Conservation (phyloP, 1,284 basidiomycete genomes). For the Ganoderma sinense region DNA sequence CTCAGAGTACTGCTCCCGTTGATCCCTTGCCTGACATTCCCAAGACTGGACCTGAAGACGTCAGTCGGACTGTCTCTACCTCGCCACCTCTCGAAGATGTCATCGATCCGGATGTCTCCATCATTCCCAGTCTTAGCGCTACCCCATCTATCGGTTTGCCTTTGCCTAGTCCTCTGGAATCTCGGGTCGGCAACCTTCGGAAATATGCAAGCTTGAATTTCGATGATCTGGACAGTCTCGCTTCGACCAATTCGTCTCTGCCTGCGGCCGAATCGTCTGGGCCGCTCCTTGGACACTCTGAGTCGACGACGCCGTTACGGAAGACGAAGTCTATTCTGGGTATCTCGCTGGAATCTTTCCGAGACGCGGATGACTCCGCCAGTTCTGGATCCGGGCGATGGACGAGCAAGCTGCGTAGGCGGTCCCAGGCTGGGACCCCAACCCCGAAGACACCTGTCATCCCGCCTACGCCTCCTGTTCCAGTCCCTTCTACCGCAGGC, state of each 20-base stretch:
- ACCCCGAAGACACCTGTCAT: slow-evolving; percentile 4
- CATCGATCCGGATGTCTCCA: slow-evolving; percentile 6
- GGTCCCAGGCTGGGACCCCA: slow-evolving; percentile 36
- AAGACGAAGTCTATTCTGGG: slow-evolving; percentile 32
- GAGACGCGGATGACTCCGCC: slow-evolving; percentile 27
- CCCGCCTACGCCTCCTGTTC: slow-evolving; percentile 5
- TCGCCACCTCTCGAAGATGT: not conserved
- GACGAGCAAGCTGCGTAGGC: slow-evolving; percentile 50
- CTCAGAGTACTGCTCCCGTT: slow-evolving; percentile 1
- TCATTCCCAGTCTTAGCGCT: slow-evolving; percentile 21
- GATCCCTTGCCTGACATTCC: slow-evolving; percentile 4
- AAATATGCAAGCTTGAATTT: slow-evolving; percentile 44
- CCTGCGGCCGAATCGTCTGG: slow-evolving; percentile 13
- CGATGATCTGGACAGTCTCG: slow-evolving; percentile 41
- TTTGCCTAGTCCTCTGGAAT: slow-evolving; percentile 14
- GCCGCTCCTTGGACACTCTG: slow-evolving; percentile 14
- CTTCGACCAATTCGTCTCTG: slow-evolving; percentile 27
- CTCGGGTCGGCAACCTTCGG: slow-evolving; percentile 32
- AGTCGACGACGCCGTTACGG: slow-evolving; percentile 15
- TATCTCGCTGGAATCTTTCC: slow-evolving; percentile 40
- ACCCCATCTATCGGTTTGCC: slow-evolving; percentile 17
- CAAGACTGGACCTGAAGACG: not conserved
- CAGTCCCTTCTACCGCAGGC: slow-evolving; percentile 30
- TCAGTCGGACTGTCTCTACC: not conserved
- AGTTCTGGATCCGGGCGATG: slow-evolving; percentile 30